Evolutionary conservation across 1,284 basidiomycete species (phyloP).

Genomic region (Ganoderma meredithae): DNA sequence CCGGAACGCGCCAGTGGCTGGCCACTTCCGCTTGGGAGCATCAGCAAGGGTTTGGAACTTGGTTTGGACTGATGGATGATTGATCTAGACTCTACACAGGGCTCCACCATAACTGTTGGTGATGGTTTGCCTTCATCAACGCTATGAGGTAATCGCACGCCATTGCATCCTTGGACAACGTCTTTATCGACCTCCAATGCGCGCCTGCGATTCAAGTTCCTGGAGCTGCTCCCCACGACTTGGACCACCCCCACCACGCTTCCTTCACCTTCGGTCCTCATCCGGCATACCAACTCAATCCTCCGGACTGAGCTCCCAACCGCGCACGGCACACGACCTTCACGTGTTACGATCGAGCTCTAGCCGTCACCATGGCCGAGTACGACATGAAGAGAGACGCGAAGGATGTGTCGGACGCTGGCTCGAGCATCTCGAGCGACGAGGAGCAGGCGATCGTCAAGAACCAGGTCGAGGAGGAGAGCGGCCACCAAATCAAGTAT

Average conservation of each 20-base stretch:
- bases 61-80: slow-evolving; percentile 1
- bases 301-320: neutral
- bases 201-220: neutral
- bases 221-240: slow-evolving; percentile 7
- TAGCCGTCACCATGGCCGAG: slow-evolving; percentile 1
- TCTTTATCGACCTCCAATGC: slow-evolving; percentile 4
- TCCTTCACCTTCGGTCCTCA: neutral
- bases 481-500: slow-evolving; percentile 48
- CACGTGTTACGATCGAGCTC: neutral
- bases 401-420: neutral
- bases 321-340: neutral
- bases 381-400: slow-evolving; percentile 3
- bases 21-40: neutral
- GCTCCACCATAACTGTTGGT: slow-evolving; percentile 1
- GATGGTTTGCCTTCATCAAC: neutral
- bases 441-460: slow-evolving; percentile 2
- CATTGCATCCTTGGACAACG: neutral
- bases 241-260: neutral
- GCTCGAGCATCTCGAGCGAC: slow-evolving; percentile 1
- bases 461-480: slow-evolving; percentile 45
- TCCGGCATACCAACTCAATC: neutral
- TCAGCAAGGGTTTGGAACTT: neutral
- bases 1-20: neutral
- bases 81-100: slow-evolving; percentile 5
- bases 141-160: slow-evolving; percentile 12